These are phyloP conservation scores for Suhomyces bribrorum DNA, from an alignment of 1,139 yeast genomes.

Conservation along the genomic window DNA sequence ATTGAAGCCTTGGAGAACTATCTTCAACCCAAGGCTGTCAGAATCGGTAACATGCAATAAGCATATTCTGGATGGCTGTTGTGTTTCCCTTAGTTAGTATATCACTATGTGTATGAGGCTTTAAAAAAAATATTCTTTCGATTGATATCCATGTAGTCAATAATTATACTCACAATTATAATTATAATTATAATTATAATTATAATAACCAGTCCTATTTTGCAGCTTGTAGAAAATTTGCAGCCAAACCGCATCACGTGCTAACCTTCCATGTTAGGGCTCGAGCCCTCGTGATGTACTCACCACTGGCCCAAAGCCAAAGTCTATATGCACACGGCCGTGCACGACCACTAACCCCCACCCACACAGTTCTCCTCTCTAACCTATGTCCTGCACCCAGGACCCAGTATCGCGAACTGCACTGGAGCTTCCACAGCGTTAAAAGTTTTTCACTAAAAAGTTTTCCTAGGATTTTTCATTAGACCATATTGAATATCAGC, in stretches of 20 bases:
- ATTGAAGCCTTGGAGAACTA: constrained; percentile 80
- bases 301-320: too few relatives aligned
- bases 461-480: constrained; percentile 12
- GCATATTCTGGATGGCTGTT: constrained; percentile 3
- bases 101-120: too few relatives aligned
- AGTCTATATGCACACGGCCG: too few relatives aligned
- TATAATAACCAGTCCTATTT: too few relatives aligned
- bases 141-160: too few relatives aligned
- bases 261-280: constrained; percentile 1
- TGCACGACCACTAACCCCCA: too few relatives aligned
- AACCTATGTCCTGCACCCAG: constrained; percentile 6
- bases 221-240: too few relatives aligned
- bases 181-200: too few relatives aligned
- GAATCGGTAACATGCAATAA: constrained; percentile 33
- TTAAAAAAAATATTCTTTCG: too few relatives aligned
- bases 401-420: constrained; percentile 5
- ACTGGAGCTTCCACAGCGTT: constrained; percentile 9
- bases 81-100: too few relatives aligned
- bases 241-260: constrained; percentile 2
- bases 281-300: constrained; percentile 4
- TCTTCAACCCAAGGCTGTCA: constrained; percentile 79
- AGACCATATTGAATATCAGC: constrained; percentile 23
- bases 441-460: constrained; percentile 14
- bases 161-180: background rate
- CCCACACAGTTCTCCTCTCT: constrained; percentile 4